phyloP scores from a whole-genome alignment of 1,284 basidiomycete species.

The Hemileia vastatrix region DNA sequence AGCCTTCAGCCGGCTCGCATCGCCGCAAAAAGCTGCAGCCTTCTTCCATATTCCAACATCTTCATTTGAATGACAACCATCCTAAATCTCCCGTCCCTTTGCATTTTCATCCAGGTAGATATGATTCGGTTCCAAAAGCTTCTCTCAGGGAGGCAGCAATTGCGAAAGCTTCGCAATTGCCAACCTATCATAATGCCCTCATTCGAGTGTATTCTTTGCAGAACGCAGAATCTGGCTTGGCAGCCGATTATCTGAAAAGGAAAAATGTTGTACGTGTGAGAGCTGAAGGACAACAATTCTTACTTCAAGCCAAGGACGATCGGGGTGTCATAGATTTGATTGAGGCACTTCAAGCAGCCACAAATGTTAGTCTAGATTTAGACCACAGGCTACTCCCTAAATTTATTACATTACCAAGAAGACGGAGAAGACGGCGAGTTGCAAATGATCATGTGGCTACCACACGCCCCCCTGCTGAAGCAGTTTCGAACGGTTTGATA shows the following conservation, averaged over 20 bases:
- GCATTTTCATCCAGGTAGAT: slow-evolving; percentile 36
- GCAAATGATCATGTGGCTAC: slow-evolving; percentile 21
- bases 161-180: slow-evolving; percentile 21
- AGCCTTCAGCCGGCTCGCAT: slow-evolving; percentile 11
- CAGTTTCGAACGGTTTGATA: background rate
- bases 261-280: slow-evolving; percentile 89
- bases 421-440: slow-evolving; percentile 45
- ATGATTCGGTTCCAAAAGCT: slow-evolving; percentile 29
- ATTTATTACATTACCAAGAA: slow-evolving; percentile 51
- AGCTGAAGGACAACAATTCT: slow-evolving; percentile 89
- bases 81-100: slow-evolving; percentile 31
- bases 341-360: slow-evolving; percentile 86
- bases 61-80: slow-evolving; percentile 36
- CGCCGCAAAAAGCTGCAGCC: slow-evolving; percentile 8
- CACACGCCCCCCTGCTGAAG: slow-evolving; percentile 1
- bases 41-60: slow-evolving; percentile 1
- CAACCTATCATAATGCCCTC: slow-evolving; percentile 39
- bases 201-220: slow-evolving; percentile 69
- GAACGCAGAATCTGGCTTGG: slow-evolving; percentile 73
- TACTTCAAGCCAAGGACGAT: slow-evolving; percentile 80
- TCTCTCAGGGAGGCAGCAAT: slow-evolving; percentile 26
- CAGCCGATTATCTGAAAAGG: slow-evolving; percentile 87
- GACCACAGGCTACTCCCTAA: slow-evolving; percentile 82
- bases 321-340: slow-evolving; percentile 87
- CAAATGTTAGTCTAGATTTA: slow-evolving; percentile 84